Conservation (phyloP, 305 asterid species). For the Andrographis paniculata region DNA sequence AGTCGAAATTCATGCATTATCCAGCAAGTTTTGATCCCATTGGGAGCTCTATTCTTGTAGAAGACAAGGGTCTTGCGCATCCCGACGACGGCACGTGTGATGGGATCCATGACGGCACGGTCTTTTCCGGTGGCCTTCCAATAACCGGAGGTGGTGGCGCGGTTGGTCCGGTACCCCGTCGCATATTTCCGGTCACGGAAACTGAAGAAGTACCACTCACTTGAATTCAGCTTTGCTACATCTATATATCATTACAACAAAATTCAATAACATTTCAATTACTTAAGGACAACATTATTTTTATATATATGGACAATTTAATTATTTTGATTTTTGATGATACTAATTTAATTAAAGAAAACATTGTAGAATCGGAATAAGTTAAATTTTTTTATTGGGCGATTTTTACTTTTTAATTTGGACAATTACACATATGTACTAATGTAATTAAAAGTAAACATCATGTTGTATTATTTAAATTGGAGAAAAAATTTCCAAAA, state of each 20-base stretch:
- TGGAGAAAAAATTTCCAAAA: no score
- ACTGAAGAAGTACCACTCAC: constrained; percentile 94
- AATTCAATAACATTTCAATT: no score
- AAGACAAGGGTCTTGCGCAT: constrained; percentile 93
- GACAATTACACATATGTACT: neutral
- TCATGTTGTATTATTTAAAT: no score
- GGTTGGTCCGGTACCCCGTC: constrained; percentile 65
- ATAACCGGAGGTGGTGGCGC: constrained; percentile 75
- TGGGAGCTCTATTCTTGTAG: constrained; percentile 82
- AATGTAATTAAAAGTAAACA: neutral
- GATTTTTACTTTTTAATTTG: no score
- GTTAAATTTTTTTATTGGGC: no score
- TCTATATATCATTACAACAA: constrained; percentile 29
- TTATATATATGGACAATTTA: no score
- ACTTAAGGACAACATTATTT: no score
- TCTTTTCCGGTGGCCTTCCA: constrained; percentile 99
- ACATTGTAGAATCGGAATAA: no score
- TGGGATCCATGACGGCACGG: constrained; percentile 48
- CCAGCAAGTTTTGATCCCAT: constrained; percentile 88
- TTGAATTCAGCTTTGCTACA: constrained; percentile 76
- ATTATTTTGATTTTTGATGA: no score
- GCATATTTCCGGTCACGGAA: constrained; percentile 89
- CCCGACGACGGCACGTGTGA: constrained; percentile 38
- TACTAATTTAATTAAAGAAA: no score
- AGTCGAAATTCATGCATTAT: constrained; percentile 97